phyloP scores from a whole-genome alignment of 2,329 filamentous ascomycete genomes.

The Alternaria panax region DNA sequence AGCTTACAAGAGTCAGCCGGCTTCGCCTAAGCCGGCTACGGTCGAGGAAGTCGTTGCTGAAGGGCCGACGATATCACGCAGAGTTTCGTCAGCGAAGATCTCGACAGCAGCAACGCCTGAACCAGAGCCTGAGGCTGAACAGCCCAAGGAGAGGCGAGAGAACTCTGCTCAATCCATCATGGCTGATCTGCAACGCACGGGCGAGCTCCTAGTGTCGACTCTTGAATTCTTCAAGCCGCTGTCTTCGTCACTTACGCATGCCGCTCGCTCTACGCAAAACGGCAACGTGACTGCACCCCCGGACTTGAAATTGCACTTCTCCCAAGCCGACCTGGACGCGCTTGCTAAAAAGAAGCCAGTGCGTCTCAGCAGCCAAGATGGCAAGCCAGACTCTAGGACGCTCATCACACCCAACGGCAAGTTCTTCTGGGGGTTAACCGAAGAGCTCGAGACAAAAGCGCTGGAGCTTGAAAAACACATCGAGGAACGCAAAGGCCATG shows the following conservation, averaged over 20 bases:
- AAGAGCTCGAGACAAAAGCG: conserved; percentile 74
- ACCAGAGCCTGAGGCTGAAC: conserved; percentile 34
- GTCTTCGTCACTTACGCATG: conserved; percentile 44
- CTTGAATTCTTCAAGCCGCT: conserved; percentile 55
- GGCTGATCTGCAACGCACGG: conserved; percentile 49
- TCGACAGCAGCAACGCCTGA: conserved; percentile 34
- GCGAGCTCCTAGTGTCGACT: conserved; percentile 48
- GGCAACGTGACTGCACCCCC: conserved; percentile 39
- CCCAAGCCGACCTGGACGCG: conserved; percentile 53
- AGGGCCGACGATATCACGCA: conserved; percentile 23
- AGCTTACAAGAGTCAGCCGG: conserved; percentile 36
- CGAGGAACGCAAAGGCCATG: conserved; percentile 37
- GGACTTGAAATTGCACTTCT: conserved; percentile 47
- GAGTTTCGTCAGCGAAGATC: conserved; percentile 27
- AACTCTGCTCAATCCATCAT: conserved; percentile 49
- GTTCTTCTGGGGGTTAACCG: conserved; percentile 74
- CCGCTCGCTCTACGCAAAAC: conserved; percentile 30
- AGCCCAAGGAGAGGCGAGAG: conserved; percentile 44
- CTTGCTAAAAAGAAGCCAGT: conserved; percentile 65
- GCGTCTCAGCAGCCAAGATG: conserved; percentile 53
- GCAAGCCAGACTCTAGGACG: conserved; percentile 61
- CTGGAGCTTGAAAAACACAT: conserved; percentile 68
- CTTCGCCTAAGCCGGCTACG: conserved; percentile 39
- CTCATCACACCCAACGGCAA: conserved; percentile 79
- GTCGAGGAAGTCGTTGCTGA: conserved; percentile 40